Percentiles rank a stretch among this genome's conserved stretches.
These are phyloP conservation scores for Kalmusia sp. DNA, from an alignment of 2,329 filamentous ascomycete species.

Conservation along the genomic window DNA sequence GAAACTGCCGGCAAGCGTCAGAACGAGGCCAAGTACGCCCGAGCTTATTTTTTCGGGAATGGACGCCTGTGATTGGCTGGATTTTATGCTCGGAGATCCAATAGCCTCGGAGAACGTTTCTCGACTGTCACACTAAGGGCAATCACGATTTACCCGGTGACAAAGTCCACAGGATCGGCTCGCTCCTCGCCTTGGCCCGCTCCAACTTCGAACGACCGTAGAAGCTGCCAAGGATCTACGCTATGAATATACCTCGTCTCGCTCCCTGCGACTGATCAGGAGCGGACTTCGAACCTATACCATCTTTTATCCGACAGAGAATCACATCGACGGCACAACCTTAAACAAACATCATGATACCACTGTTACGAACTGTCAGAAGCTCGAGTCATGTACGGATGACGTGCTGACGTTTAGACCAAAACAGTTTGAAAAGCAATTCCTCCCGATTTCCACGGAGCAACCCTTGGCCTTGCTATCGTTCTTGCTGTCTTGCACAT, in stretches of 20 bases:
- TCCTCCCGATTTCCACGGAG: no score
- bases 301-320: neutral
- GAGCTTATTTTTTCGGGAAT: neutral
- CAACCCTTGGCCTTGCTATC: no score
- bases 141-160: conserved; percentile 4
- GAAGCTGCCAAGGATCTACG: conserved; percentile 3
- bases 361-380: no score
- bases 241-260: neutral
- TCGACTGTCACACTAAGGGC: conserved; percentile 1
- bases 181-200: neutral
- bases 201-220: conserved; percentile 1
- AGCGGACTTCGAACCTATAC: neutral
- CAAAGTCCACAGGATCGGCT: conserved; percentile 1
- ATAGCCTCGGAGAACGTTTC: neutral
- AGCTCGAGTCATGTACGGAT: no score
- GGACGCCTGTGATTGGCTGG: neutral
- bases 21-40: neutral
- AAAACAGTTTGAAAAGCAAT: no score
- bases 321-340: no score
- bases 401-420: no score
- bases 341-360: neutral
- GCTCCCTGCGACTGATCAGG: neutral
- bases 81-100: neutral
- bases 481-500: no score
- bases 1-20: neutral